Evolutionary conservation across 176 grass and related monocot species (phyloP), one percentile per base, ranked within the genome.

Genomic region (Bonia amplexicaulis): DNA sequence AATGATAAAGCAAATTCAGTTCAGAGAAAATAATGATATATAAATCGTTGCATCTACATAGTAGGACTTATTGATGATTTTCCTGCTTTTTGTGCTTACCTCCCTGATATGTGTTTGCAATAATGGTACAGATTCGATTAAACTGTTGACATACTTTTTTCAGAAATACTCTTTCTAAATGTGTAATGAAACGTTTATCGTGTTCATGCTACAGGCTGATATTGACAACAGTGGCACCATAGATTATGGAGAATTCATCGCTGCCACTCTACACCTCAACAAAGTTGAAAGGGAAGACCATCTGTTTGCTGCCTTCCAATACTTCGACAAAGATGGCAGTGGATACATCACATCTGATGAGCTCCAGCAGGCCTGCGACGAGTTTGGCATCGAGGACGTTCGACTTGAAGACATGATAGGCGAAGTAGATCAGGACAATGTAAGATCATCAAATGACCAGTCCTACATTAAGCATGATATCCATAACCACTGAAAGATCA

Each of bases 231-330:
- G 91, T 29, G 91, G 91, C 4, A 93, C 91, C 49, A 90, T 93
- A 27, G 88, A 93, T n/a, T 93, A 93, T 6, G 91, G 91, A 27
- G 91, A 93, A 66, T 93, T 93, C 82, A 87, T 93, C 69, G 91
- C 91, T 42, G 91, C 91, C 7, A 93, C 91, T 40, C 69, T 93
- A 53, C 91, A 93, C 72, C 78, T 93, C 53, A 93, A 90, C 82
- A 93, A 93, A 68, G 79, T 93, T 9, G 91, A 93, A 51, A 93
- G 23, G 81, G 88, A 90, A 39, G 91, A 90, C 46, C 88, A 93
- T 69, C 80, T 90, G 0, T 93, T 88, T 64, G 91, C 91, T 0
- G 88, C 91, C 25, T 93, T 93, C 77, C 82, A 89, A 48, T 93
- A 90, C 65, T 93, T 93, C 5, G 85, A 93, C 82, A 93, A 93